A percentile compares a stretch with the other conserved stretches of the same genome.
Evolutionary conservation across 2,329 filamentous ascomycete genomes (phyloP).

Genomic region (Madurella mycetomatis): DNA sequence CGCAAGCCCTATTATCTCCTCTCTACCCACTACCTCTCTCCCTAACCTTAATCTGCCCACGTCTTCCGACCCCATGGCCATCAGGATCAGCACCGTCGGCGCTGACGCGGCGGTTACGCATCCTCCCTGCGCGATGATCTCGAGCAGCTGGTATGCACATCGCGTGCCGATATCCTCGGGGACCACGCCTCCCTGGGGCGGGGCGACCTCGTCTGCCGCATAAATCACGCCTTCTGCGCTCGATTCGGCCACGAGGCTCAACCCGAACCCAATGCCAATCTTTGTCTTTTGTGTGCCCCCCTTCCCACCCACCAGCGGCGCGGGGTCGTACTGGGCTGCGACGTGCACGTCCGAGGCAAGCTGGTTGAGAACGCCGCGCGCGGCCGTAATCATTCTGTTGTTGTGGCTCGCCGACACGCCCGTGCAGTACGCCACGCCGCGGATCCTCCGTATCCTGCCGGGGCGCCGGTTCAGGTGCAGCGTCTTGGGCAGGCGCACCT

Average conservation of each 20-base stretch:
- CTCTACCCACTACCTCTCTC: conserved; percentile 73
- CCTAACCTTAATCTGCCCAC: conserved; percentile 82
- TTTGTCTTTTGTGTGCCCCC: conserved; percentile 55
- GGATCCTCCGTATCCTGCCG: conserved; percentile 79
- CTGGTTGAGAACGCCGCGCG: conserved; percentile 79
- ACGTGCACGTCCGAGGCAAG: conserved; percentile 88
- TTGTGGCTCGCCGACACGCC: conserved; percentile 93
- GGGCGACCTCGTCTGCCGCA: conserved; percentile 75
- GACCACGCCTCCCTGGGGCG: conserved; percentile 72
- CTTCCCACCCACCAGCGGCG: conserved; percentile 52
- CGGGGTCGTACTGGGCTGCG: conserved; percentile 71
- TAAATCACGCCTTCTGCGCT: conserved; percentile 75
- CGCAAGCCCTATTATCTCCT: conserved; percentile 74
- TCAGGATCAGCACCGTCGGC: conserved; percentile 73
- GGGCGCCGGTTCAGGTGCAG: conserved; percentile 78
- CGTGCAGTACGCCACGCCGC: conserved; percentile 89
- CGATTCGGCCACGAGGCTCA: conserved; percentile 90
- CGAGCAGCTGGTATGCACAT: conserved; percentile 84
- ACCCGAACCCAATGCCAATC: conserved; percentile 84
- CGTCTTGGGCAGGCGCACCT: conserved; percentile 90
- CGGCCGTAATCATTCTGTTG: conserved; percentile 87
- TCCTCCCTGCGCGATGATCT: conserved; percentile 75
- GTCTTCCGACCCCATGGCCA: conserved; percentile 98
- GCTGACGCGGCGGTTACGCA: conserved; percentile 71
- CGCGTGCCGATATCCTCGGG: conserved; percentile 87